These are phyloP conservation scores for Triadica sebifera DNA, from an alignment of 345 rosid species.

Conservation along the genomic window DNA sequence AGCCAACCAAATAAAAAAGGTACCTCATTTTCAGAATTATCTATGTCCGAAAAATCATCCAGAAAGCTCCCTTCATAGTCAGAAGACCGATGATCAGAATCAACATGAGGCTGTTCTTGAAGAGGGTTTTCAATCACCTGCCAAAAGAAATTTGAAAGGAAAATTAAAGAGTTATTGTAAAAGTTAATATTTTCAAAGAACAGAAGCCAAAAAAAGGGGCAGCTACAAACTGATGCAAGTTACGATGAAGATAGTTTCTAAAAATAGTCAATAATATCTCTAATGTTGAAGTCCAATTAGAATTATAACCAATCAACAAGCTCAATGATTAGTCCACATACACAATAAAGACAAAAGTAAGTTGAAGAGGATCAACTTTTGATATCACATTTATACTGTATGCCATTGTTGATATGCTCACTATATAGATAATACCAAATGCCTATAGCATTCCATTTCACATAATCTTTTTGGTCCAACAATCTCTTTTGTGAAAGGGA, in stretches of 20 bases:
- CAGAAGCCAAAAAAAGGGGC: neutral
- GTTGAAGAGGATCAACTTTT: neutral
- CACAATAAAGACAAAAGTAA: neutral
- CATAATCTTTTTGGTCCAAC: too few species aligned
- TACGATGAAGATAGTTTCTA: neutral
- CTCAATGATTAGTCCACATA: neutral
- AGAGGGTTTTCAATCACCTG: constrained; percentile 59
- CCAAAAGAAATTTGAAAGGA: constrained; percentile 11
- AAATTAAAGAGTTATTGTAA: neutral
- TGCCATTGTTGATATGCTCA: too few species aligned
- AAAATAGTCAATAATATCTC: neutral
- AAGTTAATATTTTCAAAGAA: neutral
- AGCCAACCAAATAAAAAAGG: neutral
- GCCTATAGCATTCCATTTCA: too few species aligned
- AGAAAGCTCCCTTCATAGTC: constrained; percentile 48
- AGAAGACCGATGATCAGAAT: constrained; percentile 43
- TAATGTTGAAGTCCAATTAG: neutral
- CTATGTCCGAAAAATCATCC: constrained; percentile 48
- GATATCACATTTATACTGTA: neutral
- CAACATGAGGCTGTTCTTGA: constrained; percentile 29
- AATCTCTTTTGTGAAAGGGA: too few species aligned
- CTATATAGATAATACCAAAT: too few species aligned
- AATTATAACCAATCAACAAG: neutral
- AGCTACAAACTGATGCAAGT: neutral
- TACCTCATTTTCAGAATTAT: constrained; percentile 68